These are phyloP conservation scores for Aspergillus sp. DNA, from an alignment of 2,329 filamentous ascomycete genomes.

Conservation along the genomic window DNA sequence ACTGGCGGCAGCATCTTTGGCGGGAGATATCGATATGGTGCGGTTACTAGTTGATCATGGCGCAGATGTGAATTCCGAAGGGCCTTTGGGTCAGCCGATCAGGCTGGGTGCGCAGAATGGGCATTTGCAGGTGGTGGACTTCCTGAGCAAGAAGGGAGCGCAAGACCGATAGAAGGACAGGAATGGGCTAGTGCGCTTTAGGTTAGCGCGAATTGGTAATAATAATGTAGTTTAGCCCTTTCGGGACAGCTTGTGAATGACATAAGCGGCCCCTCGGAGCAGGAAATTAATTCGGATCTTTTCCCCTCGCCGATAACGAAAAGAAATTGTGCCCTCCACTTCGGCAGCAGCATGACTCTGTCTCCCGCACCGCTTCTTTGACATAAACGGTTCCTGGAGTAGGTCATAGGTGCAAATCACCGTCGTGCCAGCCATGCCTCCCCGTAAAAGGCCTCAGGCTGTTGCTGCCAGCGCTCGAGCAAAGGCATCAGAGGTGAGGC, in stretches of 20 bases:
- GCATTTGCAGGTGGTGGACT: neutral
- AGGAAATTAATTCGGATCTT: slow-evolving; percentile 18
- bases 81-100: neutral
- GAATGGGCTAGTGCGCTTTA: no score
- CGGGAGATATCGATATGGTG: neutral
- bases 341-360: slow-evolving; percentile 12
- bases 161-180: neutral
- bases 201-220: neutral
- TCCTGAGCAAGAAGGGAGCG: neutral
- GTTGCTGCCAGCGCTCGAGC: slow-evolving; percentile 27
- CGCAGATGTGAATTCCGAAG: neutral
- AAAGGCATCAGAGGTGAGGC: slow-evolving; percentile 33
- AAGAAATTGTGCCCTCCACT: slow-evolving; percentile 21
- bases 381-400: neutral
- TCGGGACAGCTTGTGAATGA: slow-evolving; percentile 8
- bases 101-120: neutral
- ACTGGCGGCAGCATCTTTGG: neutral
- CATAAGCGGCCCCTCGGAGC: slow-evolving; percentile 9
- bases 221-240: neutral
- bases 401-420: neutral
- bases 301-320: slow-evolving; percentile 25
- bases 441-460: slow-evolving; percentile 36
- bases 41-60: neutral
- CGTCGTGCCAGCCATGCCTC: slow-evolving; percentile 30
- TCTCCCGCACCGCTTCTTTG: neutral